These are phyloP conservation scores for Lichtheimia hyalospora DNA, from an alignment of 371 early-diverging fungal species.

Conservation along the genomic window DNA sequence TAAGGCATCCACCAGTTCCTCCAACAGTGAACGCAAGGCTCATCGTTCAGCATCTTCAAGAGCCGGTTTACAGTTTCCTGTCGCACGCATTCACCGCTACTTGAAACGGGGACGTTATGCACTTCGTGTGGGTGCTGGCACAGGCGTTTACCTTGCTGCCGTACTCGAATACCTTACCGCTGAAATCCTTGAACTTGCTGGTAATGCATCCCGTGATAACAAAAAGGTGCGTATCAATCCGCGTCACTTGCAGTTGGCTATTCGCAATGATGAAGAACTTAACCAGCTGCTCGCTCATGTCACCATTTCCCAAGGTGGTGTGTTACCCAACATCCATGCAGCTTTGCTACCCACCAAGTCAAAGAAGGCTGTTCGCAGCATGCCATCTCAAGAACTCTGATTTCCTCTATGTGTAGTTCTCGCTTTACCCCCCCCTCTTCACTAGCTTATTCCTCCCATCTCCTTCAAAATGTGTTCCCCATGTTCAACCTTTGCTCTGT, in stretches of 20 bases:
- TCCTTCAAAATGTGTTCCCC: no score
- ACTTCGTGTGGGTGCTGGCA: constrained; percentile 84
- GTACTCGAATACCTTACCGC: constrained; percentile 91
- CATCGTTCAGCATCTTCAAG: background rate
- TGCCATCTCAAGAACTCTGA: no score
- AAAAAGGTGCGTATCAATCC: constrained; percentile 87
- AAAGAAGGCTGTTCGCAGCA: constrained; percentile 25
- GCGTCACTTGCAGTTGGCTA: constrained; percentile 82
- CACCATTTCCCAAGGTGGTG: constrained; percentile 79
- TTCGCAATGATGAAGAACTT: constrained; percentile 91
- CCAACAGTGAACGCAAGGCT: background rate
- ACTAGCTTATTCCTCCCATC: no score
- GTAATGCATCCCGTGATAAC: constrained; percentile 91
- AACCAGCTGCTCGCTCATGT: constrained; percentile 86
- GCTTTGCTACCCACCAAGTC: constrained; percentile 60
- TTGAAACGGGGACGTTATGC: constrained; percentile 89
- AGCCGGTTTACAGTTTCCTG: constrained; percentile 87
- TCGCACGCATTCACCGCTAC: constrained; percentile 91
- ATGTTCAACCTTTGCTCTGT: no score
- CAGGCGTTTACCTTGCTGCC: constrained; percentile 89
- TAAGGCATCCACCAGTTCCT: no score
- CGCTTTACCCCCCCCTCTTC: no score
- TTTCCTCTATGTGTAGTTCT: no score
- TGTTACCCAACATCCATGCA: constrained; percentile 76
- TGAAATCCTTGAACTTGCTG: constrained; percentile 91